Evolutionary conservation across 208 protist genomes (phyloP).

Genomic region (Acanthamoeba royreba): DNA sequence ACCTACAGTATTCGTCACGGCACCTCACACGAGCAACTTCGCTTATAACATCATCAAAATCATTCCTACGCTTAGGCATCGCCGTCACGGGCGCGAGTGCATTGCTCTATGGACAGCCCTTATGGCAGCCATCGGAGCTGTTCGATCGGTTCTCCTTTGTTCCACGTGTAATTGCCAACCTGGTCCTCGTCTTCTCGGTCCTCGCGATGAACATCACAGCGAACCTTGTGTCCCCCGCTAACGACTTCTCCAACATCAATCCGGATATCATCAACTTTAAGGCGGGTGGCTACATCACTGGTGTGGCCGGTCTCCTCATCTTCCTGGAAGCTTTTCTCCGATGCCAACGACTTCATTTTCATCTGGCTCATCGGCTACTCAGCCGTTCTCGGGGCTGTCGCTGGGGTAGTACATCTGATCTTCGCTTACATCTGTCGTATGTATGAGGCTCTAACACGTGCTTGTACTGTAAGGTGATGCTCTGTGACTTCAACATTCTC

Average conservation of each 20-base stretch:
- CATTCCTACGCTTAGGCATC: not conserved
- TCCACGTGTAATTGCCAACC: not conserved
- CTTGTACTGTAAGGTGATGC: not conserved
- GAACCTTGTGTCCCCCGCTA: slow-evolving; percentile 21
- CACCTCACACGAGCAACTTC: not conserved
- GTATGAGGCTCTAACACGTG: not conserved
- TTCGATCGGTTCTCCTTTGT: not conserved
- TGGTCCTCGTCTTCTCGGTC: not conserved
- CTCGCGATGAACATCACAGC: slow-evolving; percentile 18
- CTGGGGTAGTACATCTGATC: not conserved
- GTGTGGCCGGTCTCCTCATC: not conserved
- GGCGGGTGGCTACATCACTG: not conserved
- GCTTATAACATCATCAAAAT: not conserved
- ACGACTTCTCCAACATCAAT: slow-evolving; percentile 28
- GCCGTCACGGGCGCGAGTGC: not conserved
- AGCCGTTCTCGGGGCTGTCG: not conserved
- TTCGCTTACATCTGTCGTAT: not conserved
- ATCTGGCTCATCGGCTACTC: slow-evolving; percentile 26
- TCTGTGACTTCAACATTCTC: not conserved
- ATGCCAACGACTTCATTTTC: slow-evolving; percentile 31
- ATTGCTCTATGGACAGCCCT: not conserved
- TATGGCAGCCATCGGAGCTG: slow-evolving; percentile 3
- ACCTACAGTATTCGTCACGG: not conserved
- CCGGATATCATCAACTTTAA: not conserved
- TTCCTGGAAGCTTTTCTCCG: slow-evolving; percentile 21